These are phyloP conservation scores for Acephala macrosclerotiorum DNA, from an alignment of 2,329 filamentous ascomycete genomes.

Conservation along the genomic window DNA sequence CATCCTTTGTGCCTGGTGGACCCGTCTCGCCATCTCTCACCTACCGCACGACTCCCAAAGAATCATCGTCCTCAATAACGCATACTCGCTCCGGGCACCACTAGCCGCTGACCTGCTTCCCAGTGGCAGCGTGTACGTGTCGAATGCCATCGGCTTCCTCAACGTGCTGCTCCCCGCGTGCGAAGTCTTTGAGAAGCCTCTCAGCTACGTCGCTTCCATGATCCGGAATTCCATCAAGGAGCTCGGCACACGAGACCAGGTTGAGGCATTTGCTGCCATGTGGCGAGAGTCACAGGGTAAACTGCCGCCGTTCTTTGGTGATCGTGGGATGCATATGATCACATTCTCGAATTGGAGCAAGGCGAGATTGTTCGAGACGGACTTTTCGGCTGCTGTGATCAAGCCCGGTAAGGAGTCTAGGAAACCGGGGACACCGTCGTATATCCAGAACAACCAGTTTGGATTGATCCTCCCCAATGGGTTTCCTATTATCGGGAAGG, in stretches of 20 bases:
- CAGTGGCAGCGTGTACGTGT: slow-evolving; percentile 37
- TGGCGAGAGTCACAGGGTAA: slow-evolving; percentile 28
- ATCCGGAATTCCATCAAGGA: slow-evolving; percentile 46
- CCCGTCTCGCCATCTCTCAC: slow-evolving; percentile 40
- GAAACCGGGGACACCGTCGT: slow-evolving; percentile 21
- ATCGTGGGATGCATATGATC: slow-evolving; percentile 45
- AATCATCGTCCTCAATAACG: slow-evolving; percentile 47
- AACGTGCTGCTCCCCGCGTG: slow-evolving; percentile 35
- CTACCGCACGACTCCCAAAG: slow-evolving; percentile 28
- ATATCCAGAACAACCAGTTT: slow-evolving; percentile 14
- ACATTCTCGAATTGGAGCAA: slow-evolving; percentile 50
- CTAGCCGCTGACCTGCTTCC: slow-evolving; percentile 44
- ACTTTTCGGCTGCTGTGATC: slow-evolving; percentile 45
- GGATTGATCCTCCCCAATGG: slow-evolving; percentile 10
- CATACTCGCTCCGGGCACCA: slow-evolving; percentile 47
- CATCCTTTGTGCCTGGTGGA: slow-evolving; percentile 52
- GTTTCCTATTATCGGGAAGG: slow-evolving; percentile 42
- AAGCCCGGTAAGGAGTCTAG: slow-evolving; percentile 10
- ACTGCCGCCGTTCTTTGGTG: slow-evolving; percentile 45
- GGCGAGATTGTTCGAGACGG: slow-evolving; percentile 46
- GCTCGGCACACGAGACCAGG: slow-evolving; percentile 46
- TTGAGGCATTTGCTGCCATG: slow-evolving; percentile 46
- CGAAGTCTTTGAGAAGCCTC: slow-evolving; percentile 40
- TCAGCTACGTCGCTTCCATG: slow-evolving; percentile 40
- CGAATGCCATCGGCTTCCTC: slow-evolving; percentile 40